A percentile compares a stretch with the other conserved stretches of the same genome.
Conservation (phyloP, 1,284 basidiomycete genomes). For the Trichosporon inkin region DNA sequence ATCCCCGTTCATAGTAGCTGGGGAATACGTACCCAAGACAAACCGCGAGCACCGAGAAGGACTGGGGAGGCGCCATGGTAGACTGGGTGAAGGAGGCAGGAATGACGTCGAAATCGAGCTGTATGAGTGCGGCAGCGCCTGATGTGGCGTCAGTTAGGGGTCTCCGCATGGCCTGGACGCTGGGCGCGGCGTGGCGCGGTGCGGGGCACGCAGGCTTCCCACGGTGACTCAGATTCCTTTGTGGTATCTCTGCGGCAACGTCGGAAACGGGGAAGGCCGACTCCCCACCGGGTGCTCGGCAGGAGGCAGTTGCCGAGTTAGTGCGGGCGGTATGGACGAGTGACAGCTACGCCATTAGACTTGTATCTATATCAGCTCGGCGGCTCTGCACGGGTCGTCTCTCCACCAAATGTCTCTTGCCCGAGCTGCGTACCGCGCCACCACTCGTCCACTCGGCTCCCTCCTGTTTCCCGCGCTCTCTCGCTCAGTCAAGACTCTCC, state of each 20-base stretch:
- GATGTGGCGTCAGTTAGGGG: neutral
- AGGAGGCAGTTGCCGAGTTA: neutral
- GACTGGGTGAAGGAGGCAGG: neutral
- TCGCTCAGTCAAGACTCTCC: constrained; percentile 7
- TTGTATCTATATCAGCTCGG: neutral
- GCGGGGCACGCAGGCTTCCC: neutral
- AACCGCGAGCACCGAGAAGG: constrained; percentile 46
- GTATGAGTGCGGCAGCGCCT: neutral
- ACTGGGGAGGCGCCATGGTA: constrained; percentile 16
- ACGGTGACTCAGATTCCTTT: neutral
- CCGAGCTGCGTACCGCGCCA: neutral
- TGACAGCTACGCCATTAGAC: neutral
- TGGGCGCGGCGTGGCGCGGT: no score
- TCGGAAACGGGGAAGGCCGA: neutral
- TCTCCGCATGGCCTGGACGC: neutral
- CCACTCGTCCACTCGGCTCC: neutral
- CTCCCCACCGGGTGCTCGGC: constrained; percentile 2
- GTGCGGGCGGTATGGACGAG: neutral
- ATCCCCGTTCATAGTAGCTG: constrained; percentile 15
- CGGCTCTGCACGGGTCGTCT: neutral
- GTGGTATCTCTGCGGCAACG: no score
- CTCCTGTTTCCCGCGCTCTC: neutral
- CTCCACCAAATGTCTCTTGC: neutral
- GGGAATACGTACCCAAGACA: constrained; percentile 40
- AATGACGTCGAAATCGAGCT: constrained; percentile 1